Percentiles rank a stretch among this genome's conserved stretches.
Evolutionary conservation across 2,329 filamentous ascomycete species (phyloP).

Genomic region (Phialophora macrospora): DNA sequence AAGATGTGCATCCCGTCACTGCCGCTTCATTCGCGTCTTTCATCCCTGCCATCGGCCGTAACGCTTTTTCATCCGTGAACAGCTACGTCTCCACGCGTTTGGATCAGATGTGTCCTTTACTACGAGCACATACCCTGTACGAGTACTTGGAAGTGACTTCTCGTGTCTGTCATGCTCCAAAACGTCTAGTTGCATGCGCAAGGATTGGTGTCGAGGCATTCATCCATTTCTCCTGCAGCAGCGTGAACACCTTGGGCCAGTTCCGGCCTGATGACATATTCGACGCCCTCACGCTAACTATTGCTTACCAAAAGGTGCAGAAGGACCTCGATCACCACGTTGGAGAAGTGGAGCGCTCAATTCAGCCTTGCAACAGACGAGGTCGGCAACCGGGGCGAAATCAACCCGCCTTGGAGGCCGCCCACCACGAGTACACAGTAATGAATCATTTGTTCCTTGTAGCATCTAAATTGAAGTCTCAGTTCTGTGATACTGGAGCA

Average conservation of each 20-base stretch:
- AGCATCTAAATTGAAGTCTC: background rate
- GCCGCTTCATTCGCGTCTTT: slow-evolving; percentile 2
- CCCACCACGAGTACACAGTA: background rate
- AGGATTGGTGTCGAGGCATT: background rate
- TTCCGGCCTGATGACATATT: slow-evolving; percentile 20
- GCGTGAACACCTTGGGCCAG: background rate
- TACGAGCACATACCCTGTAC: background rate
- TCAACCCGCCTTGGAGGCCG: slow-evolving; percentile 7
- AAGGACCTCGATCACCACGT: background rate
- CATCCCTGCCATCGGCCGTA: slow-evolving; percentile 28
- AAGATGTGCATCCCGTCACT: slow-evolving; percentile 8
- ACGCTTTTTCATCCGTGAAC: background rate
- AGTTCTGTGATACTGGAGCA: background rate
- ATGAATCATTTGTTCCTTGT: background rate
- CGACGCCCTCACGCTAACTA: slow-evolving; percentile 18
- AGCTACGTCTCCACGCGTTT: background rate
- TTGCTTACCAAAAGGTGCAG: slow-evolving; percentile 29
- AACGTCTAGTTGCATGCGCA: background rate
- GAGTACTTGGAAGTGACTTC: background rate
- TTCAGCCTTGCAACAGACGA: slow-evolving; percentile 14
- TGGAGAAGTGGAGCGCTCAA: background rate
- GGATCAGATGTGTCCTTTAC: background rate
- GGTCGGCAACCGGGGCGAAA: slow-evolving; percentile 8
- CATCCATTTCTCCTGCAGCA: background rate
- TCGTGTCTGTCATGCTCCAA: background rate